Base-by-base conservation (phyloP, 352 stramenopile genomes). In the Phytophthora palmivora region DNA sequence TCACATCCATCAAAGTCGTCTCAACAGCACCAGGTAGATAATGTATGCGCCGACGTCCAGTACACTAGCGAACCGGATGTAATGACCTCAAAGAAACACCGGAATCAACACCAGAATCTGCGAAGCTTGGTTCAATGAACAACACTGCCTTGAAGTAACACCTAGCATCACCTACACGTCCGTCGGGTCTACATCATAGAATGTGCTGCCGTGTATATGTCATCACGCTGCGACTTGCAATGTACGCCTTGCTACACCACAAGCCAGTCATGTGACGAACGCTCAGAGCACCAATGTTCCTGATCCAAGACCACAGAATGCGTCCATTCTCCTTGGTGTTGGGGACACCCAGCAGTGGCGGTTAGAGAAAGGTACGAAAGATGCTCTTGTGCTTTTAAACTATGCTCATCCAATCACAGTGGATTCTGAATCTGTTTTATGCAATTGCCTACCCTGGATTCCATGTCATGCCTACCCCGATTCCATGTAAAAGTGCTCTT, bases 61-160 rank as follows among this genome's bases (percentile, higher is more conserved):
- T 93, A 93, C n/a, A n/a, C n/a, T 3, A 93, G 63, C 16, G 62
- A 78, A 19, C 78, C 80, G 70, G 90, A 89, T 22, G 80, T 58
- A 9, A 88, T 10, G 32, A 59, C 50, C 39, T 59, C 51, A 9
- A 59, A 59, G 1, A 59, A 38, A 59, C 36, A 38, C 38, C 4
- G 39, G 51, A 16, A 59, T 59, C 38, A 59, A 59, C 11, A 49
- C 39, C 1, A 38, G 51, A n/a, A 59, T 59, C 39, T 59, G 51
- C 16, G 51, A 59, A 15, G n/a, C 51, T n/a, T 50, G 51, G 34
- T 38, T 59, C 38, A 59, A 59, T 59, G 51, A 59, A 59, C 16
- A 59, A 22, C 26, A 50, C 51, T 9, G 51, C 51, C 19, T 59
- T 38, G 39, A 59, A 21, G 50, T 59, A n/a, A 59, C 51, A n/a